Conservation (phyloP, 768 basidiomycete genomes). For the Termitomyces sp. region DNA sequence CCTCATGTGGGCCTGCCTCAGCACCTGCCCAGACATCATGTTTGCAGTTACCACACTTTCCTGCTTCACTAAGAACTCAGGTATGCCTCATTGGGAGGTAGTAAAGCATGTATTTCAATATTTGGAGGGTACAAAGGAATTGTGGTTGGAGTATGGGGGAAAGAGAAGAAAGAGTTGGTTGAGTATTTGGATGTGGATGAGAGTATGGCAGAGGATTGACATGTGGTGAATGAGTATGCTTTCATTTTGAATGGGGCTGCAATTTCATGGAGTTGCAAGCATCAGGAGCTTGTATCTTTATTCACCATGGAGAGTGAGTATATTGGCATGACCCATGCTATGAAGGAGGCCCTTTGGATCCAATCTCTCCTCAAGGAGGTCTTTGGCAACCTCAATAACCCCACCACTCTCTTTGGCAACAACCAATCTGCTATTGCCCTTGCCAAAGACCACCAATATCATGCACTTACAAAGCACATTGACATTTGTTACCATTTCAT, state of each 20-base stretch:
- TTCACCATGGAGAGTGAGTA: not conserved
- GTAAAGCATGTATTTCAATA: not conserved
- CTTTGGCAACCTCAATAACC: slow-evolving; percentile 3
- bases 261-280: not conserved
- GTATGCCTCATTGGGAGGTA: not conserved
- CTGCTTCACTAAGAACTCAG: not conserved
- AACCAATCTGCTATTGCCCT: slow-evolving; percentile 11
- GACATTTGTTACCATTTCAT: slow-evolving; percentile 15
- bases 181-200: too few relatives aligned
- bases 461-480: slow-evolving; percentile 2
- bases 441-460: not conserved
- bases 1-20: too few relatives aligned
- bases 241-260: not conserved
- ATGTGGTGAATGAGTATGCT: not conserved
- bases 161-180: too few relatives aligned
- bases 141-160: not conserved
- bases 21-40: slow-evolving; percentile 21
- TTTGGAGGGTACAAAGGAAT: not conserved
- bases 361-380: slow-evolving; percentile 19
- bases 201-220: not conserved
- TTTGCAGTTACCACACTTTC: slow-evolving; percentile 9
- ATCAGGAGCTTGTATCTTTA: not conserved
- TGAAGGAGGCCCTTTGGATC: slow-evolving; percentile 31
- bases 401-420: slow-evolving; percentile 6
- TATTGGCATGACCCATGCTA: slow-evolving; percentile 16